These are phyloP conservation scores for Sarocladium kiliense DNA, from an alignment of 2,329 filamentous ascomycete genomes.

Conservation along the genomic window DNA sequence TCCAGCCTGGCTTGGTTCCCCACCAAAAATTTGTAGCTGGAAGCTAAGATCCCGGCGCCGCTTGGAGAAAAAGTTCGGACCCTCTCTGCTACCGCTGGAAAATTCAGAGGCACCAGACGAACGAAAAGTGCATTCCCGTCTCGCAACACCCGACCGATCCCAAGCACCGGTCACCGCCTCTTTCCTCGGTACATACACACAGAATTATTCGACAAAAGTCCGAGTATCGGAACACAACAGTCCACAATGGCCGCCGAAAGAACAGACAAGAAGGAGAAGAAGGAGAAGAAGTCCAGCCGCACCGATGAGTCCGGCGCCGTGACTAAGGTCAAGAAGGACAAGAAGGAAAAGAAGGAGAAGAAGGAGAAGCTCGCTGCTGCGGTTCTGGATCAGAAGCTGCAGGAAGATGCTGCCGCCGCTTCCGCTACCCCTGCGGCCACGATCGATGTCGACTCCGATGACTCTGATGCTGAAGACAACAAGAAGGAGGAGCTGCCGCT, in stretches of 20 bases:
- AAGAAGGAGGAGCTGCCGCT: conserved; percentile 36
- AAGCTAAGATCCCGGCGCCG: not conserved
- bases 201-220: not conserved
- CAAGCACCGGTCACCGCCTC: not conserved
- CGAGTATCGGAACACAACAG: conserved; percentile 6
- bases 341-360: conserved; percentile 65
- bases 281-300: conserved; percentile 57
- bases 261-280: conserved; percentile 36
- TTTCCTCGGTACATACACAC: not conserved
- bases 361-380: conserved; percentile 66
- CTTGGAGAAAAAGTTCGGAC: conserved; percentile 10
- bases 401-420: conserved; percentile 45
- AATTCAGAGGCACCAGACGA: conserved; percentile 8
- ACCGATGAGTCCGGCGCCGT: conserved; percentile 49
- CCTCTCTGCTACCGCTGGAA: conserved; percentile 7
- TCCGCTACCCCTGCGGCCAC: conserved; percentile 36
- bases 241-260: conserved; percentile 38
- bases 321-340: conserved; percentile 52
- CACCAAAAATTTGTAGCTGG: conserved; percentile 9
- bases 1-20: not conserved
- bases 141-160: not conserved
- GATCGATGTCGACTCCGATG: conserved; percentile 34
- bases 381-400: conserved; percentile 60
- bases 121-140: not conserved
- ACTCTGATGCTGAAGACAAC: conserved; percentile 31